Percentiles rank a stretch among this genome's conserved stretches.
These are phyloP conservation scores for Acidiella bohemica DNA, from an alignment of 495 filamentous ascomycete genomes.

Conservation along the genomic window DNA sequence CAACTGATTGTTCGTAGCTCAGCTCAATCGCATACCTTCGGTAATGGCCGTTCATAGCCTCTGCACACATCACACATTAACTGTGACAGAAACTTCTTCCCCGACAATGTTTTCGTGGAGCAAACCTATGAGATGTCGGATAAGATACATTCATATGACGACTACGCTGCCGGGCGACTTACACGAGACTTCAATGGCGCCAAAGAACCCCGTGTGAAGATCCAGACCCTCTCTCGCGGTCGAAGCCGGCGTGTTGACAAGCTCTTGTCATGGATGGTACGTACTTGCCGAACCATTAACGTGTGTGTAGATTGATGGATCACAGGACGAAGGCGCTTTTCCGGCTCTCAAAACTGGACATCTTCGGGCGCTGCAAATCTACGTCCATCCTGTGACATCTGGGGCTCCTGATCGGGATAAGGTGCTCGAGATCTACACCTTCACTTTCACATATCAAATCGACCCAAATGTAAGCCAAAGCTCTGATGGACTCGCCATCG, in stretches of 20 bases:
- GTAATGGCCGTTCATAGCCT: too few relatives aligned
- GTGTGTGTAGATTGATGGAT: background rate
- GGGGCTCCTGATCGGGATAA: conserved; percentile 7
- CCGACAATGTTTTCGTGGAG: conserved; percentile 21
- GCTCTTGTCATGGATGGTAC: conserved; percentile 35
- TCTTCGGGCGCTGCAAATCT: conserved; percentile 35
- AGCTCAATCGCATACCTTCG: conserved; percentile 22
- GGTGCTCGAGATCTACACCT: conserved; percentile 39
- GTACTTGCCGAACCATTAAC: conserved; percentile 12
- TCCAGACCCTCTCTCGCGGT: conserved; percentile 30
- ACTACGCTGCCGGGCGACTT: conserved; percentile 21
- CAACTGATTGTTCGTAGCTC: conserved; percentile 11
- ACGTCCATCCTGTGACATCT: too few relatives aligned
- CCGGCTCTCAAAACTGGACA: conserved; percentile 30
- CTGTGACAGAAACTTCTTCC: too few relatives aligned
- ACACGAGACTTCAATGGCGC: conserved; percentile 20
- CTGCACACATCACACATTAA: too few relatives aligned
- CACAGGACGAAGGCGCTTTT: conserved; percentile 36
- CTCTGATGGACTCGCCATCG: conserved; percentile 29
- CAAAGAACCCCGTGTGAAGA: background rate
- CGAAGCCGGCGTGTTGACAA: conserved; percentile 28
- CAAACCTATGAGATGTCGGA: conserved; percentile 16
- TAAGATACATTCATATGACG: conserved; percentile 18
- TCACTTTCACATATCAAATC: conserved; percentile 36
- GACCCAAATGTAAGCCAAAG: conserved; percentile 13